Base-by-base conservation (phyloP, 2,329 filamentous ascomycete genomes). In the Phyllosticta citriasiana region DNA sequence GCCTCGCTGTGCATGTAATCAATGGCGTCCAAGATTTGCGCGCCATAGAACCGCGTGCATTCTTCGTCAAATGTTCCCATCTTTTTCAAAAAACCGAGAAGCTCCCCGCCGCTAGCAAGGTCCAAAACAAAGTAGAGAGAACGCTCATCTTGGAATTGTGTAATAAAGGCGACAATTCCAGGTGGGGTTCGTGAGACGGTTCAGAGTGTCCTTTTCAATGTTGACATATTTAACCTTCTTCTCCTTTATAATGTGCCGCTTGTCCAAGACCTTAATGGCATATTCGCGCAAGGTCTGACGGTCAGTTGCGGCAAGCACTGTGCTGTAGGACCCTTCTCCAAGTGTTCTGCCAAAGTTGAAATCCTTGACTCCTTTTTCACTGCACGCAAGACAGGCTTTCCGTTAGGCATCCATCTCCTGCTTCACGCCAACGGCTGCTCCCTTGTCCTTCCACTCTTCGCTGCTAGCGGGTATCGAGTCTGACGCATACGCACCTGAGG, bases 151-250 rank as follows among this genome's bases (percentile, higher is more conserved):
- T 99, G 94, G 71, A 99, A 99, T 1, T n/a, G 94, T 99, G 76
- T 99, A 99, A 76, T 97, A 99, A 53, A 99, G 81, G 64, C 94
- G 88, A 99, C 92, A 63, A 99, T 93, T 22, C 94, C 94, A 6
- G 94, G n/a, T n/a, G 94, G 70, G 99, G 94, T 65, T 99, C 93
- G 3, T 97, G 62, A 99, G 80, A 65, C 94, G 87, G 72, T 99
- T 99, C 61, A 99, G 80, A 0, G 94, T 97, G 76, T 99, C 93
- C 78, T 97, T 97, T 76, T 99, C 94, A 69, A 99, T 99, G 76
- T 97, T 99, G 75, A 99, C 94, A 71, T 99, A 99, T 80, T 99
- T 99, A 70, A 99, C 96, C 81, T 99, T 99, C 76, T 96, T 97
- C 77, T 99, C 94, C 76, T 97, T 99, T 80, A 99, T 99, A 71